Base-by-base conservation (phyloP, 495 filamentous ascomycete species). In the Ramalina peruviana region DNA sequence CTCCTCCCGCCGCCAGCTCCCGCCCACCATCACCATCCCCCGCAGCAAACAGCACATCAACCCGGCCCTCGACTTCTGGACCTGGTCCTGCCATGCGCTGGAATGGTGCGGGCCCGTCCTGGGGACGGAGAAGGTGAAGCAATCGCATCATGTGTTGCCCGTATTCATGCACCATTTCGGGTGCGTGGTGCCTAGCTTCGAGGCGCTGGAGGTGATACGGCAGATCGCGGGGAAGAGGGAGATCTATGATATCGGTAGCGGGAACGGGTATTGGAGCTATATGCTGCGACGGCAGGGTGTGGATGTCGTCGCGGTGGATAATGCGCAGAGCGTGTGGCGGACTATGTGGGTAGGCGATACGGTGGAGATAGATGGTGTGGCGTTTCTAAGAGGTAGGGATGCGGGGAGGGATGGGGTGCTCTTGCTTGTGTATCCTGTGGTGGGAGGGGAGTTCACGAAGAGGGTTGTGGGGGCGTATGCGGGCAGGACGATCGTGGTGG, bases 91-190 rank as follows among this genome's bases (percentile, higher is more conserved):
- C 43, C 66, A 71, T 7, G 58, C 52, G 43, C 58, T 73, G 0
- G 63, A 71, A 54, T 82, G 76, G 75, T 69, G 57, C 21, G 78
- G 78, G 0, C 78, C 78, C 0, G 52, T 58, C 52, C 38, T 54
- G 0, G 48, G 53, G n/a, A 69, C 65, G n/a, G 53, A 36, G 1
- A 52, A 58, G 21, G 57, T 68, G 3, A 65, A 64, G 27, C 63
- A 58, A 19, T 63, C 66, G 23, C 78, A 83, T 55, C 75, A 74
- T 54, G 61, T 80, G 3, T 66, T 81, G 1, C 77, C 79, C 6
- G 59, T 83, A n/a, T 59, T 81, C 21, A 81, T 80, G 68, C 79
- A 83, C 62, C 79, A 83, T 60, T 81, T 82, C 61, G 76, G 75
- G 36, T 83, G 79, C 65, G 71, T 72, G 6, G 69, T 71, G 12